Conservation (phyloP, 2,329 filamentous ascomycete species). For the Colletotrichum navitas region DNA sequence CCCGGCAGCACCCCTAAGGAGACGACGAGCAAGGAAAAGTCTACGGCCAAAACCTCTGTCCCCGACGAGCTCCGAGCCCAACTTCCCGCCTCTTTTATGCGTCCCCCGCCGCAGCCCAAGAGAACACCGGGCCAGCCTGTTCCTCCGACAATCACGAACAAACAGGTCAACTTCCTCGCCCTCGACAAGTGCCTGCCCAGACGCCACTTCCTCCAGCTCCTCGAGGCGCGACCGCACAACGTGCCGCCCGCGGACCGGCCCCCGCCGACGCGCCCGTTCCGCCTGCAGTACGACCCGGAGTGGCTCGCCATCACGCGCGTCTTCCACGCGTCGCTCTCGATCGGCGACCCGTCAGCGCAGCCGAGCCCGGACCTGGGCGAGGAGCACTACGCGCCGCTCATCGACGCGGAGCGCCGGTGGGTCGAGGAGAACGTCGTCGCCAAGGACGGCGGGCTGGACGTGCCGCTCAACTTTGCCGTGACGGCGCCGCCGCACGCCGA, state of each 20-base stretch:
- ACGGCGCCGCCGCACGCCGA: constrained; percentile 81
- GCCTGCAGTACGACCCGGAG: constrained; percentile 87
- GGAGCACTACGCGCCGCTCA: constrained; percentile 73
- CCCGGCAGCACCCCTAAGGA: constrained; percentile 45
- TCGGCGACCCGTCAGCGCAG: constrained; percentile 70
- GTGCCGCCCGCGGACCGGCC: constrained; percentile 30
- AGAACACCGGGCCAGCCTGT: constrained; percentile 70
- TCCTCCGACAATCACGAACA: constrained; percentile 81
- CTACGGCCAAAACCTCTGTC: constrained; percentile 54
- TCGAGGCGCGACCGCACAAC: constrained; percentile 66
- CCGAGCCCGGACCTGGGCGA: constrained; percentile 75
- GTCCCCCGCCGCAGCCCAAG: constrained; percentile 51
- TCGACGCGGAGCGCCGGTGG: constrained; percentile 82
- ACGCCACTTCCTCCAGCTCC: constrained; percentile 85
- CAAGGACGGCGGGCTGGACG: constrained; percentile 68
- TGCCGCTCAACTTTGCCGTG: constrained; percentile 82
- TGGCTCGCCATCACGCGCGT: constrained; percentile 94
- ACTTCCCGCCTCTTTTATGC: constrained; percentile 81
- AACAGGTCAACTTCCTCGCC: constrained; percentile 84
- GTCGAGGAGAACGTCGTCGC: constrained; percentile 83
- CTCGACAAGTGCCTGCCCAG: constrained; percentile 90
- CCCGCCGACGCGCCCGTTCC: constrained; percentile 60
- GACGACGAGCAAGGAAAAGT: constrained; percentile 19
- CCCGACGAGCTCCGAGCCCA: constrained; percentile 77
- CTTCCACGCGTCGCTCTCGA: constrained; percentile 74